Evolutionary conservation across 2,329 filamentous ascomycete species (phyloP).

Genomic region (Pyricularia pennisetigena): DNA sequence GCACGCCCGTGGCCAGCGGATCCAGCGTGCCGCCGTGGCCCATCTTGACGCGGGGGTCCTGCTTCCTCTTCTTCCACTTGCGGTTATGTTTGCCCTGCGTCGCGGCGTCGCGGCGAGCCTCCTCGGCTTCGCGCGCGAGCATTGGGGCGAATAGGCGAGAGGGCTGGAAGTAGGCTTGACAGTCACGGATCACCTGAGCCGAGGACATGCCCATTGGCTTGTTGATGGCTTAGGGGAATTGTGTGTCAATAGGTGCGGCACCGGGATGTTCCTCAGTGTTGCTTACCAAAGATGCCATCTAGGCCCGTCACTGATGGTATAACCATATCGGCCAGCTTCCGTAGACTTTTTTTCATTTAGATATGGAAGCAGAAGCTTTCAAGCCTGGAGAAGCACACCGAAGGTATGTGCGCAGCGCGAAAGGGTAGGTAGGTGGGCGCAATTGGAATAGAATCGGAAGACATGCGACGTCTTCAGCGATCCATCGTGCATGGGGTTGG

Average conservation of each 20-base stretch:
- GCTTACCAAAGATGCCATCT: conserved; percentile 47
- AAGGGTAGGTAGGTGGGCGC: too few relatives aligned
- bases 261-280: background rate
- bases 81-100: conserved; percentile 40
- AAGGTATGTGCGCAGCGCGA: background rate
- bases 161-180: conserved; percentile 74
- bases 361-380: background rate
- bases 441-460: too few relatives aligned
- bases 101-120: conserved; percentile 44
- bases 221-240: conserved; percentile 60
- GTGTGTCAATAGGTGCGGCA: background rate
- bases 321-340: background rate
- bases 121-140: conserved; percentile 51
- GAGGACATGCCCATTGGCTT: conserved; percentile 84
- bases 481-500: too few relatives aligned
- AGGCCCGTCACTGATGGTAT: conserved; percentile 15
- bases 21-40: conserved; percentile 95
- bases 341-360: background rate
- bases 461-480: too few relatives aligned
- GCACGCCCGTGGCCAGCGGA: conserved; percentile 83
- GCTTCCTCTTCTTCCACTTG: conserved; percentile 46
- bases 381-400: background rate
- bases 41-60: conserved; percentile 70
- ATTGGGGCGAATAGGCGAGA: conserved; percentile 72
- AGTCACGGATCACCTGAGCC: conserved; percentile 80